Conservation (phyloP, 2,329 filamentous ascomycete species). For the Aspergillus sp. region DNA sequence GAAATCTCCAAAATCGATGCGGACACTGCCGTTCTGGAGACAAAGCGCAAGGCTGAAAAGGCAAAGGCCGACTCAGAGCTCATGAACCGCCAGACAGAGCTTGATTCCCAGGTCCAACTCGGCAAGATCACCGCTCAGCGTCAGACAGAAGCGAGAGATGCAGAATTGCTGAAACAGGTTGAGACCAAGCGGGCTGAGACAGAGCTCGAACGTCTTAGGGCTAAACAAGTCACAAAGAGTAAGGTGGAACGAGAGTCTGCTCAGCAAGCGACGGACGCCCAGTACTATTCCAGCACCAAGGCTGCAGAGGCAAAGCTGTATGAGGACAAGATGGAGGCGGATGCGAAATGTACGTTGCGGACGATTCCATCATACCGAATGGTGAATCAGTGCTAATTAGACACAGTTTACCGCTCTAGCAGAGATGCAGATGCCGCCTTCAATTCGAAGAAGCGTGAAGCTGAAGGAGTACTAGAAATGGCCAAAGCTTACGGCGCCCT, state of each 20-base stretch:
- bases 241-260: conserved; percentile 50
- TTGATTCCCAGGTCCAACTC: conserved; percentile 73
- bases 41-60: conserved; percentile 78
- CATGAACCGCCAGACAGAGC: conserved; percentile 68
- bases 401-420: conserved; percentile 27
- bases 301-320: conserved; percentile 53
- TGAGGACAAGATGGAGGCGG: conserved; percentile 40
- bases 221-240: conserved; percentile 75
- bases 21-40: conserved; percentile 80
- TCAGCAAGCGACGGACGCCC: conserved; percentile 48
- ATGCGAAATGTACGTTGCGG: conserved; percentile 29
- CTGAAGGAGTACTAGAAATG: conserved; percentile 74
- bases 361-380: neutral
- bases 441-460: conserved; percentile 66
- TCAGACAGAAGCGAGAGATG: conserved; percentile 71
- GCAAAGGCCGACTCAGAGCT: conserved; percentile 75
- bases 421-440: conserved; percentile 40
- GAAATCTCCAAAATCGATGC: conserved; percentile 87
- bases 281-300: conserved; percentile 51
- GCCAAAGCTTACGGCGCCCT: conserved; percentile 76
- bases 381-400: conserved; percentile 1
- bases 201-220: conserved; percentile 76
- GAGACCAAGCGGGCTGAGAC: conserved; percentile 75
- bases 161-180: conserved; percentile 76
- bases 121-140: conserved; percentile 72